Evolutionary conservation across 164 flowering plant genomes (phyloP).

Genomic region (Stephania yunnanensis): DNA sequence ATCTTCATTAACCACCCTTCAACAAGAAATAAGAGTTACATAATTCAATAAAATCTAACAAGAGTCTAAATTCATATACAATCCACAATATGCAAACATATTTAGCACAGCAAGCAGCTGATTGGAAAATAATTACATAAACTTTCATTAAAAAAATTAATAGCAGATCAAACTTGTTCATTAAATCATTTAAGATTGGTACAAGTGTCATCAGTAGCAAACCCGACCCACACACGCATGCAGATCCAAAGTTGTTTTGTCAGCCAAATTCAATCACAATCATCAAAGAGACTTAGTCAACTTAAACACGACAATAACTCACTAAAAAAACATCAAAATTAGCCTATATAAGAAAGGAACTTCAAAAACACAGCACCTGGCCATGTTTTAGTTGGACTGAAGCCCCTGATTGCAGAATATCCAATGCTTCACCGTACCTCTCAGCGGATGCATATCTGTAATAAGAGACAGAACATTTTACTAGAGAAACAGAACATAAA

Average conservation of each 20-base stretch:
- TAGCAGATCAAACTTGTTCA: background rate
- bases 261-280: background rate
- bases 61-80: too few relatives aligned
- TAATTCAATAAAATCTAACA: too few relatives aligned
- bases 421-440: slow-evolving; percentile 77
- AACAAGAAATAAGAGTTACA: too few relatives aligned
- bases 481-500: background rate
- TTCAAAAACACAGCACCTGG: slow-evolving; percentile 47
- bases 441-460: slow-evolving; percentile 67
- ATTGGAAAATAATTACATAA: background rate
- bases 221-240: background rate
- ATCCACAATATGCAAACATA: background rate
- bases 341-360: background rate
- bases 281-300: background rate
- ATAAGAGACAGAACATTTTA: background rate
- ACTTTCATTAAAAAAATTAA: background rate
- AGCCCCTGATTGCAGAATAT: slow-evolving; percentile 81
- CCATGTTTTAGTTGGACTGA: slow-evolving; percentile 65
- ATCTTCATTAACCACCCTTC: too few relatives aligned
- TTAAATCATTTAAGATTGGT: background rate
- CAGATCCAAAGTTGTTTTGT: background rate
- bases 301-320: background rate
- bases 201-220: background rate
- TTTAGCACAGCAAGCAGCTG: background rate
- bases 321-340: background rate